These are phyloP conservation scores for Graphilbum sp. DNA, from an alignment of 2,329 filamentous ascomycete genomes.

Conservation along the genomic window DNA sequence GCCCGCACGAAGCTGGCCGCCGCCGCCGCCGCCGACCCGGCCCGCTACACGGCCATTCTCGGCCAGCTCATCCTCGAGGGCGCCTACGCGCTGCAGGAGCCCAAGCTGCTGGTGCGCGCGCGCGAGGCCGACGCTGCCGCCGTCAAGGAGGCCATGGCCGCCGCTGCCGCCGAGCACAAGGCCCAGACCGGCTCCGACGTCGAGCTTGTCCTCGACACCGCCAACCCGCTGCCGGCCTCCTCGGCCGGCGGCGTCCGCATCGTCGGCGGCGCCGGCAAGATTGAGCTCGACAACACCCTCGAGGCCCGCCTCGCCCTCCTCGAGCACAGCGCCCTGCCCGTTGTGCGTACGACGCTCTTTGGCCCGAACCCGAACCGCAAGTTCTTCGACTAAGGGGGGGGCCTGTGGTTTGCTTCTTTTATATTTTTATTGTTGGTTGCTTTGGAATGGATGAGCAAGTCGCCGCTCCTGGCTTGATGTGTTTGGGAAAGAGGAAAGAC, in stretches of 20 bases:
- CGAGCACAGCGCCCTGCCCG: constrained; percentile 69
- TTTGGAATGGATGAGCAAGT: too few species aligned
- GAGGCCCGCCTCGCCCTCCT: constrained; percentile 79
- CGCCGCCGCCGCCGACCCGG: constrained; percentile 49
- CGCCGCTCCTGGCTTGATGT: too few species aligned
- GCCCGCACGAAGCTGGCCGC: constrained; percentile 54
- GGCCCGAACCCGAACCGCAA: constrained; percentile 90
- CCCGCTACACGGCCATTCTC: constrained; percentile 59
- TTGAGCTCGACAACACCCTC: constrained; percentile 97
- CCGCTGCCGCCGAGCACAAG: constrained; percentile 72
- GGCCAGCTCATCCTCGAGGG: constrained; percentile 79
- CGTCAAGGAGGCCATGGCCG: constrained; percentile 62
- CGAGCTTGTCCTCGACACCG: constrained; percentile 58
- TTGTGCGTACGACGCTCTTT: constrained; percentile 73
- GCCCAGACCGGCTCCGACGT: constrained; percentile 55
- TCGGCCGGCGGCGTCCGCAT: constrained; percentile 76
- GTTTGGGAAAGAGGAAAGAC: too few species aligned
- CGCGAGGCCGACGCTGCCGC: constrained; percentile 64
- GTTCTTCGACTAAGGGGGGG: constrained; percentile 57
- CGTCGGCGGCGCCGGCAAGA: constrained; percentile 73
- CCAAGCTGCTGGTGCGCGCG: constrained; percentile 55
- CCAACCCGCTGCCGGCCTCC: constrained; percentile 47
- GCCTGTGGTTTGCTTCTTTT: background rate
- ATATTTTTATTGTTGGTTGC: background rate
- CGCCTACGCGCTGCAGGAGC: constrained; percentile 73